A percentile compares a stretch with the other conserved stretches of the same genome.
Conservation (phyloP, 2,329 filamentous ascomycete genomes). For the Malbranchea zuffiana region DNA sequence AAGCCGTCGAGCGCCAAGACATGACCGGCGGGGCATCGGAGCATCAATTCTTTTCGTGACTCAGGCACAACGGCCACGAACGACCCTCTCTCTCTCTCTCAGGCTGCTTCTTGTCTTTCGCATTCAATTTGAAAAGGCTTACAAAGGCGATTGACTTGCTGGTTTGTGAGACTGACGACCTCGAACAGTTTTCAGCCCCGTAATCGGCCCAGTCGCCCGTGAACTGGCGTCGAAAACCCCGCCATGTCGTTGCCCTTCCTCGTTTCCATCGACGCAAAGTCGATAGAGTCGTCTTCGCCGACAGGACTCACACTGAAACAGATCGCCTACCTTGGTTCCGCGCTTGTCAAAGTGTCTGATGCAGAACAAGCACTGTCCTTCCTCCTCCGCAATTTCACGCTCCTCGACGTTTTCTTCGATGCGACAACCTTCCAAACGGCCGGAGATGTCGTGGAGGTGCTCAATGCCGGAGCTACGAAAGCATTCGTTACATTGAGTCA, state of each 20-base stretch:
- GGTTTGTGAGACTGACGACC: too few relatives aligned
- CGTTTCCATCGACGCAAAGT: conserved; percentile 29
- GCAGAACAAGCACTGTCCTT: conserved; percentile 37
- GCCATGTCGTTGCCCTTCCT: conserved; percentile 35
- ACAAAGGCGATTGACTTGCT: too few relatives aligned
- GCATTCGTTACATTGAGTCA: conserved; percentile 69
- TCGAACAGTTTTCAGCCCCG: too few relatives aligned
- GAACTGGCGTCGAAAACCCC: conserved; percentile 6
- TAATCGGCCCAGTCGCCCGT: too few relatives aligned
- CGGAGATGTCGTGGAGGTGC: conserved; percentile 65
- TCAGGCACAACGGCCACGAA: too few relatives aligned
- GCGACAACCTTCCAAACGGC: conserved; percentile 56
- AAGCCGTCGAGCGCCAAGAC: too few relatives aligned
- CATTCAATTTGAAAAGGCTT: too few relatives aligned
- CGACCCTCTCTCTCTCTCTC: too few relatives aligned
- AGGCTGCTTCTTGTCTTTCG: too few relatives aligned
- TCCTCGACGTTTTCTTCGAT: conserved; percentile 60
- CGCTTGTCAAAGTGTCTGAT: conserved; percentile 43
- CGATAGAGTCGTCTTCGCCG: conserved; percentile 31
- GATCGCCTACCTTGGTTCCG: conserved; percentile 49
- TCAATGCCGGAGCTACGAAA: conserved; percentile 75
- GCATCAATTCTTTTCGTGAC: too few relatives aligned
- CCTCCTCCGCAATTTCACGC: conserved; percentile 46
- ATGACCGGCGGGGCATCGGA: too few relatives aligned
- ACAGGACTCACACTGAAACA: conserved; percentile 43